These are phyloP conservation scores for Tetracentron sinense DNA, from an alignment of 164 flowering plant species.

Conservation along the genomic window DNA sequence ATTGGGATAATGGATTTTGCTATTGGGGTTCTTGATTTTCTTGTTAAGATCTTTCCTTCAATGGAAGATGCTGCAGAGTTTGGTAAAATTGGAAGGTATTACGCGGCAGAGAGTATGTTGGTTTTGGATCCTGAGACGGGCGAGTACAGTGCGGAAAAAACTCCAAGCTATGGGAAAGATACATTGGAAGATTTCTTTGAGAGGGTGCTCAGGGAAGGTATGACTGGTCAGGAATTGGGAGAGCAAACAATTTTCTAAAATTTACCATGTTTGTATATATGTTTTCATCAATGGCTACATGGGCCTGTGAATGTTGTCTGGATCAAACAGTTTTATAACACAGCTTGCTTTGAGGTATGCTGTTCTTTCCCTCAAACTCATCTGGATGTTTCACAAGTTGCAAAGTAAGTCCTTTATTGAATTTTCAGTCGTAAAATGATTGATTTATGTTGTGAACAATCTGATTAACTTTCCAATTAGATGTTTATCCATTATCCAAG, in stretches of 20 bases:
- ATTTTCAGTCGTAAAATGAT: background rate
- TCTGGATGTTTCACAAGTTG: background rate
- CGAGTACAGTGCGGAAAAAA: slow-evolving; percentile 73
- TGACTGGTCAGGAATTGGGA: slow-evolving; percentile 90
- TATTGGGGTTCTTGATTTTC: slow-evolving; percentile 71
- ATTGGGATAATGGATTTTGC: slow-evolving; percentile 89
- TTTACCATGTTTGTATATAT: background rate
- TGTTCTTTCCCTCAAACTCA: slow-evolving; percentile 8
- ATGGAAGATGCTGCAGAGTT: slow-evolving; percentile 91
- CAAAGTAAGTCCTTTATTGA: background rate
- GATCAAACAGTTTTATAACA: slow-evolving; percentile 16
- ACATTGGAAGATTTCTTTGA: slow-evolving; percentile 86
- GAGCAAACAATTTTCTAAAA: slow-evolving; percentile 66
- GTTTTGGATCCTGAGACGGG: slow-evolving; percentile 77
- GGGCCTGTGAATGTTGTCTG: background rate
- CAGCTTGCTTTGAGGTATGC: slow-evolving; percentile 7
- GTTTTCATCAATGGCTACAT: background rate
- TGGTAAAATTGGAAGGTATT: slow-evolving; percentile 93
- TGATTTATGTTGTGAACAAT: too few relatives aligned
- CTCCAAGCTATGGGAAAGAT: slow-evolving; percentile 88
- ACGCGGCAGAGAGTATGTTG: slow-evolving; percentile 93
- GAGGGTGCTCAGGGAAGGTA: slow-evolving; percentile 77
- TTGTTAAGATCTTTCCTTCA: slow-evolving; percentile 66
- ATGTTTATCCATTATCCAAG: background rate
- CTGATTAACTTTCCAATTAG: background rate